phyloP scores from a whole-genome alignment of 1,284 basidiomycete species.

The Ustilago sp. region DNA sequence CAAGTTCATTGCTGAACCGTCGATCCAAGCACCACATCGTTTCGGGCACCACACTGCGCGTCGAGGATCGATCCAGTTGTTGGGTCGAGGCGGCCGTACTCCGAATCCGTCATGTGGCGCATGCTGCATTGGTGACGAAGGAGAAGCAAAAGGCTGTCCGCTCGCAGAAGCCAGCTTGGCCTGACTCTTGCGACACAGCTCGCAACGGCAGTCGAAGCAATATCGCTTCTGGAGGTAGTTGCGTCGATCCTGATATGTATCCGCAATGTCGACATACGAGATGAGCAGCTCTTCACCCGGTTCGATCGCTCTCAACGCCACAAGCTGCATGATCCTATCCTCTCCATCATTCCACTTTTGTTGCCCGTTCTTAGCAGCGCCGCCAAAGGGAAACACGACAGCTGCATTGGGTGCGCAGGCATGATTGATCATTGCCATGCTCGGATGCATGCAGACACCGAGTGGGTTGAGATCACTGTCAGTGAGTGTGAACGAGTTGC shows the following conservation, averaged over 20 bases:
- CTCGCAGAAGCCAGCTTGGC: slow-evolving; percentile 23
- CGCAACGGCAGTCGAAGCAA: slow-evolving; percentile 81
- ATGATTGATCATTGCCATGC: slow-evolving; percentile 86
- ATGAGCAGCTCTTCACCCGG: slow-evolving; percentile 72
- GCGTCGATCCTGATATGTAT: slow-evolving; percentile 75
- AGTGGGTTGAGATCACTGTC: slow-evolving; percentile 74
- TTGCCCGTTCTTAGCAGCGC: slow-evolving; percentile 64
- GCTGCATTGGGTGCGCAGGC: slow-evolving; percentile 90
- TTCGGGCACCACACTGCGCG: slow-evolving; percentile 76
- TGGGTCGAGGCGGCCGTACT: slow-evolving; percentile 11
- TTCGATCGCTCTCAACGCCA: slow-evolving; percentile 67
- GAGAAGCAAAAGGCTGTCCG: slow-evolving; percentile 25
- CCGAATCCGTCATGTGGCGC: slow-evolving; percentile 25
- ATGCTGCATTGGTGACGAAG: slow-evolving; percentile 27
- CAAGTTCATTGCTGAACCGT: slow-evolving; percentile 71
- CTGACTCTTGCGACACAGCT: slow-evolving; percentile 72
- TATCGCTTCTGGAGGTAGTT: slow-evolving; percentile 80
- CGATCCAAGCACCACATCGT: slow-evolving; percentile 60
- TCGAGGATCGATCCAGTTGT: slow-evolving; percentile 75
- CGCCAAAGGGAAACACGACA: slow-evolving; percentile 81
- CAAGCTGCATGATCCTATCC: slow-evolving; percentile 73
- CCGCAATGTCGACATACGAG: slow-evolving; percentile 85
- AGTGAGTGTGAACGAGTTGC: slow-evolving; percentile 88
- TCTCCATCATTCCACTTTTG: slow-evolving; percentile 28
- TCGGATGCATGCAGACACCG: slow-evolving; percentile 82